Conservation (phyloP, 768 basidiomycete species). For the Rhizopogon vulgaris region DNA sequence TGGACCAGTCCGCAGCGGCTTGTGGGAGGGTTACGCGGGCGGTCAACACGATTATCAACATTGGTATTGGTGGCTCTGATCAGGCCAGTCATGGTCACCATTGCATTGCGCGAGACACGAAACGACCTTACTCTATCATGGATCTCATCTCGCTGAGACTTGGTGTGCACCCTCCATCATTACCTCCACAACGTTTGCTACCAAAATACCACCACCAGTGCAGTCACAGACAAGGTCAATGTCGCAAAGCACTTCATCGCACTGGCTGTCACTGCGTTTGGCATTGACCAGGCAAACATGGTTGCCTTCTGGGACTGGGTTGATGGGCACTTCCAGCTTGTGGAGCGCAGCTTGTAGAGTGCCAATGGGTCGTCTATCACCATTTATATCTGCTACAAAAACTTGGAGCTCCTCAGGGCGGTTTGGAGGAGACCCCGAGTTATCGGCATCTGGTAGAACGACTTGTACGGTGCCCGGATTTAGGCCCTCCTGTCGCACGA, state of each 20-base stretch:
- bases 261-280: conserved; percentile 69
- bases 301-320: conserved; percentile 99
- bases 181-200: conserved; percentile 98
- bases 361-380: conserved; percentile 96
- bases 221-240: conserved; percentile 81
- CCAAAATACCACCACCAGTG: conserved; percentile 99
- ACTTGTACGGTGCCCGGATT: conserved; percentile 96
- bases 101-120: conserved; percentile 85
- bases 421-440: too few species aligned
- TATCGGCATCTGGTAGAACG: conserved; percentile 98
- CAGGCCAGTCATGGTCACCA: conserved; percentile 97
- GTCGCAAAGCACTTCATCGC: conserved; percentile 98
- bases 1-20: conserved; percentile 75
- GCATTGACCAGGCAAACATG: conserved; percentile 90
- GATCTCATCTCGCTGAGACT: conserved; percentile 92
- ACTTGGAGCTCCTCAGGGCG: conserved; percentile 85
- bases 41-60: conserved; percentile 97
- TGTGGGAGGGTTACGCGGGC: conserved; percentile 97
- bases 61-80: conserved; percentile 96
- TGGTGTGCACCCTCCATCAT: conserved; percentile 94
- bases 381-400: conserved; percentile 87
- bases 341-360: conserved; percentile 97
- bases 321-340: conserved; percentile 94
- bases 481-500: conserved; percentile 95
- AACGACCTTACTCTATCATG: too few species aligned